A percentile compares a stretch with the other conserved stretches of the same genome.
Conservation (phyloP, 2,329 filamentous ascomycete genomes). For the Stagonosporopsis cucurbitacearum region DNA sequence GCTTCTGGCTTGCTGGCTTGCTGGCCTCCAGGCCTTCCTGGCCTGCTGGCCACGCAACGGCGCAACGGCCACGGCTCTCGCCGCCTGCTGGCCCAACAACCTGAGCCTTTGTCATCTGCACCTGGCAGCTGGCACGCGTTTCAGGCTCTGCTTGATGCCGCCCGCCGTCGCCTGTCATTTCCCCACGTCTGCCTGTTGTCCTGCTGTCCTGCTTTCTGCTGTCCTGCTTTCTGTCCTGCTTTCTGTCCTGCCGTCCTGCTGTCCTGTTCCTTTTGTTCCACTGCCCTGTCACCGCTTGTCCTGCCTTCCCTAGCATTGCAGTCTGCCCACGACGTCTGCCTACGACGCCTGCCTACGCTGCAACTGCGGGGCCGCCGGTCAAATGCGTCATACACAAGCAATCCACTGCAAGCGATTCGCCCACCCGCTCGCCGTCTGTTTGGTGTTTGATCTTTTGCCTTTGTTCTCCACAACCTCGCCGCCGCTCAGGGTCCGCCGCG, state of each 20-base stretch:
- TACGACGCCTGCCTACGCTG: constrained; percentile 3
- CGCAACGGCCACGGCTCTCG: constrained; percentile 4
- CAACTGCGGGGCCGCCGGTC: constrained; percentile 20
- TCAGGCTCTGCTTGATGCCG: constrained; percentile 11
- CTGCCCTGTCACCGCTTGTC: constrained; percentile 11
- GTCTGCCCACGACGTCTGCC: constrained; percentile 1
- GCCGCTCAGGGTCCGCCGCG: background rate
- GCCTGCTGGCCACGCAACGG: background rate
- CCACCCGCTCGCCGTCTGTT: constrained; percentile 7
- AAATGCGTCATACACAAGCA: constrained; percentile 16
- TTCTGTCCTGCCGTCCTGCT: too few relatives aligned
- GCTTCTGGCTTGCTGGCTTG: too few relatives aligned
- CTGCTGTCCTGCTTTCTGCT: background rate
- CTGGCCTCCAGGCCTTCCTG: too few relatives aligned
- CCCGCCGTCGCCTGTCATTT: constrained; percentile 15
- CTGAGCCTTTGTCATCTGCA: constrained; percentile 16
- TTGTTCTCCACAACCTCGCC: constrained; percentile 7
- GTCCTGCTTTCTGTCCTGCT: background rate
- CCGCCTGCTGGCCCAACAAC: constrained; percentile 8
- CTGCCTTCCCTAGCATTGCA: background rate
- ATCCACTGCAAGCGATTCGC: constrained; percentile 15
- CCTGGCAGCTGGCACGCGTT: constrained; percentile 10
- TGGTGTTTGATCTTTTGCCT: background rate
- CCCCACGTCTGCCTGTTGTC: constrained; percentile 3
- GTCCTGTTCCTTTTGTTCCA: background rate